These are phyloP conservation scores for Cairneyella variabilis DNA, from an alignment of 495 filamentous ascomycete genomes.

Conservation along the genomic window DNA sequence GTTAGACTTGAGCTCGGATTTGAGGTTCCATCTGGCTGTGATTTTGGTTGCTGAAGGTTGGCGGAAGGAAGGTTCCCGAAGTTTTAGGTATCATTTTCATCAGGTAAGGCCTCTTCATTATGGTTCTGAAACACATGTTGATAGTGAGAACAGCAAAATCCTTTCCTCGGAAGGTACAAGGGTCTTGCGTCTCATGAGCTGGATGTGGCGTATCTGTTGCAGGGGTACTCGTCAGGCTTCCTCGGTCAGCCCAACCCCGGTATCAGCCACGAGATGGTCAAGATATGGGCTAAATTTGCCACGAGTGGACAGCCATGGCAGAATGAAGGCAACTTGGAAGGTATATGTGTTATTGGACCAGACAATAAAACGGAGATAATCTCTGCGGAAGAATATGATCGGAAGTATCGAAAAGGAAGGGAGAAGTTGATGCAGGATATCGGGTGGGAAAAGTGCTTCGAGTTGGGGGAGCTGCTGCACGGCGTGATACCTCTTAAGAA, in stretches of 20 bases:
- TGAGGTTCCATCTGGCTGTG: constrained; percentile 11
- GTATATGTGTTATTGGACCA: constrained; percentile 12
- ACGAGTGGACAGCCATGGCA: background rate
- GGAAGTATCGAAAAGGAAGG: constrained; percentile 3
- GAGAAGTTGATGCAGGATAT: constrained; percentile 8
- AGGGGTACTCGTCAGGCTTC: no score
- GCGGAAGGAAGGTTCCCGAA: background rate
- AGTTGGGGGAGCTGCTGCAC: constrained; percentile 14
- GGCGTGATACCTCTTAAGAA: background rate
- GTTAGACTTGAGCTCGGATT: constrained; percentile 5
- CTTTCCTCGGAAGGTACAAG: background rate
- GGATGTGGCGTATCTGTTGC: constrained; percentile 9
- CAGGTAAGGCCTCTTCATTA: constrained; percentile 1
- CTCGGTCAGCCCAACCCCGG: background rate
- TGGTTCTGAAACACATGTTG: background rate
- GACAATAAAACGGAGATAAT: constrained; percentile 1
- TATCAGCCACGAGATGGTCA: background rate
- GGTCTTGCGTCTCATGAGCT: constrained; percentile 7
- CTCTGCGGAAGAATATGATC: constrained; percentile 9
- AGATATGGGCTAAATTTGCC: constrained; percentile 3
- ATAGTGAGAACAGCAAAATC: background rate
- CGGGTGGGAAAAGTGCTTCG: constrained; percentile 16
- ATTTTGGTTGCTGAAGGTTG: constrained; percentile 5
- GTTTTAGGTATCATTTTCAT: constrained; percentile 15
- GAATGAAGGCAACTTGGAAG: background rate